These are phyloP conservation scores for Lasiodiplodia sp. DNA, from an alignment of 2,329 filamentous ascomycete species.

Conservation along the genomic window DNA sequence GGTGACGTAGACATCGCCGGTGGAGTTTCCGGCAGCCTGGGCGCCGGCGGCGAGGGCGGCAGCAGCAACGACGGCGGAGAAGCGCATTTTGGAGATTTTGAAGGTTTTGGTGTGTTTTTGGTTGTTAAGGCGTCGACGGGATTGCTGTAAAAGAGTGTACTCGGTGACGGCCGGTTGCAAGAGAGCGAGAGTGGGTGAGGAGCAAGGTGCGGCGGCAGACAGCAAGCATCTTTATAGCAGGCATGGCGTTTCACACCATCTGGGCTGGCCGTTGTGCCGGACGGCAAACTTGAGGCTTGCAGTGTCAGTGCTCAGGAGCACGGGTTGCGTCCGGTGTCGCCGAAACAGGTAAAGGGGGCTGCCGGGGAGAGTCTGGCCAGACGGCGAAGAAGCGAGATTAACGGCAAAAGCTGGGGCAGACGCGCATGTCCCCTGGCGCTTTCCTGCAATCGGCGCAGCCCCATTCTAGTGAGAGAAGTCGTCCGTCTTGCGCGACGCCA, in stretches of 20 bases:
- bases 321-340: conserved; percentile 3
- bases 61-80: conserved; percentile 42
- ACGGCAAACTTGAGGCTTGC: conserved; percentile 2
- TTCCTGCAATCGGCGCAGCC: conserved; percentile 9
- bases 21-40: conserved; percentile 34
- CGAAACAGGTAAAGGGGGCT: conserved; percentile 11
- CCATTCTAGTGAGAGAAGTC: neutral
- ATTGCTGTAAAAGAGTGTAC: conserved; percentile 48
- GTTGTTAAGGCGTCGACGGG: conserved; percentile 33
- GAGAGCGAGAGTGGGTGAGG: conserved; percentile 48
- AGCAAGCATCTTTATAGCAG: conserved; percentile 47
- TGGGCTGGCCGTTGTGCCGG: conserved; percentile 20
- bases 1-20: conserved; percentile 39
- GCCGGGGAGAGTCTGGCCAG: neutral
- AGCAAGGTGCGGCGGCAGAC: conserved; percentile 33
- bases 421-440: conserved; percentile 22
- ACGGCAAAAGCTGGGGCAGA: neutral
- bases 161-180: conserved; percentile 48
- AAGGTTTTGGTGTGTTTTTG: conserved; percentile 33
- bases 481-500: neutral
- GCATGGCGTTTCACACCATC: neutral
- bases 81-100: conserved; percentile 50
- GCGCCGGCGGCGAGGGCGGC: conserved; percentile 42
- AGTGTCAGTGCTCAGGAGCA: neutral
- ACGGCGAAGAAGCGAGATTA: conserved; percentile 17